Evolutionary conservation across 345 rosid species (phyloP).

Genomic region (Erucastrum elatum): DNA sequence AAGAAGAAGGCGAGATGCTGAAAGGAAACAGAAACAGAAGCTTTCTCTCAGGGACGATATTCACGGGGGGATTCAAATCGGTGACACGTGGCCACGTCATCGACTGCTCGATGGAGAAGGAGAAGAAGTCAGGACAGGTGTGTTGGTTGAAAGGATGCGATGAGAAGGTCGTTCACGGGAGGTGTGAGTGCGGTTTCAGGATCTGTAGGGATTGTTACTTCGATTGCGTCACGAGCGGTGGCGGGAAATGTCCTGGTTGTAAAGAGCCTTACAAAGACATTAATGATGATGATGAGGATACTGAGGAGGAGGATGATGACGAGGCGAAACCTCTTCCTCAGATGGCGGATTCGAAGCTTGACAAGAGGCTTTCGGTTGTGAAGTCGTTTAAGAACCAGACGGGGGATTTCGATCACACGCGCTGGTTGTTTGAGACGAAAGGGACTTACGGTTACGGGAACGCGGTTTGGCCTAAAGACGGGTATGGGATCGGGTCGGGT

Average conservation of each 20-base stretch:
- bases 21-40: conserved; percentile 34
- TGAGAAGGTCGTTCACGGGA: conserved; percentile 52
- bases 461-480: conserved; percentile 84
- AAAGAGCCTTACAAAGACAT: conserved; percentile 65
- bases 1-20: conserved; percentile 17
- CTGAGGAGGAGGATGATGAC: conserved; percentile 47
- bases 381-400: conserved; percentile 68
- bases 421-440: conserved; percentile 85
- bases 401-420: conserved; percentile 68
- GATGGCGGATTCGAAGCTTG: conserved; percentile 54
- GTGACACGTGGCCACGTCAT: conserved; percentile 74
- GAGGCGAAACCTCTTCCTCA: conserved; percentile 60
- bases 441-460: conserved; percentile 83
- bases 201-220: conserved; percentile 70
- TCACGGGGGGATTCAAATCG: conserved; percentile 68
- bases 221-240: conserved; percentile 55
- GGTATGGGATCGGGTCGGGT: conserved; percentile 60
- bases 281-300: conserved; percentile 51
- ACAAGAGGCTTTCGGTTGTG: conserved; percentile 70
- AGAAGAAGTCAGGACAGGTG: conserved; percentile 47
- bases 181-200: conserved; percentile 69
- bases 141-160: conserved; percentile 80
- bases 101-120: conserved; percentile 49
- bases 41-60: conserved; percentile 61
- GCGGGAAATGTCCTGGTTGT: conserved; percentile 74